phyloP scores from a whole-genome alignment of 495 filamentous ascomycete species.

The Trichoderma asperelloides region DNA sequence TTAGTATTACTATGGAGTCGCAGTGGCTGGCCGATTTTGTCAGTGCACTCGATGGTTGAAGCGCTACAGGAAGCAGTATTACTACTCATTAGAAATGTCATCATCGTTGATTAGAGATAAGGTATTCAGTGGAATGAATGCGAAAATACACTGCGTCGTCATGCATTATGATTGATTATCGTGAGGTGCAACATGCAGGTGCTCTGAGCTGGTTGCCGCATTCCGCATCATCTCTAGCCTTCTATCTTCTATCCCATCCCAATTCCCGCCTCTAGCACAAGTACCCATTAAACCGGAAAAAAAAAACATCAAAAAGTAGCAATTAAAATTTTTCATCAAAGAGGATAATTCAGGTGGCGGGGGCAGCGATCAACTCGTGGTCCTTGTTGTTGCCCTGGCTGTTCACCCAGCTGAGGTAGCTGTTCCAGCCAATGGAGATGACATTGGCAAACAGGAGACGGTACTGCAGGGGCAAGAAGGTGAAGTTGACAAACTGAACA shows the following conservation, averaged over 20 bases:
- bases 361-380: not conserved
- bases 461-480: conserved; percentile 77
- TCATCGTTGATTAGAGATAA: not conserved
- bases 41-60: not conserved
- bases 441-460: conserved; percentile 85
- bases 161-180: conserved; percentile 4
- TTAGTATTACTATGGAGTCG: not conserved
- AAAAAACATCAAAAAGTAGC: not conserved
- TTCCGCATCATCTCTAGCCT: not conserved
- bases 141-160: not conserved
- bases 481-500: conserved; percentile 87
- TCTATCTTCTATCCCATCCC: not conserved
- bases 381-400: conserved; percentile 22
- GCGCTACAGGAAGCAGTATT: not conserved
- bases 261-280: not conserved
- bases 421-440: conserved; percentile 83
- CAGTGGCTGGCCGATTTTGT: not conserved
- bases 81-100: not conserved
- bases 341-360: not conserved
- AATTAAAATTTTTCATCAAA: not conserved
- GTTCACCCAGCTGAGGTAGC: conserved; percentile 82
- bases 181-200: not conserved
- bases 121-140: not conserved
- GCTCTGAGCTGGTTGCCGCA: not conserved
- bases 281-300: not conserved